Base-by-base conservation (phyloP, 208 protist species). In the Crithidia brevicula region DNA sequence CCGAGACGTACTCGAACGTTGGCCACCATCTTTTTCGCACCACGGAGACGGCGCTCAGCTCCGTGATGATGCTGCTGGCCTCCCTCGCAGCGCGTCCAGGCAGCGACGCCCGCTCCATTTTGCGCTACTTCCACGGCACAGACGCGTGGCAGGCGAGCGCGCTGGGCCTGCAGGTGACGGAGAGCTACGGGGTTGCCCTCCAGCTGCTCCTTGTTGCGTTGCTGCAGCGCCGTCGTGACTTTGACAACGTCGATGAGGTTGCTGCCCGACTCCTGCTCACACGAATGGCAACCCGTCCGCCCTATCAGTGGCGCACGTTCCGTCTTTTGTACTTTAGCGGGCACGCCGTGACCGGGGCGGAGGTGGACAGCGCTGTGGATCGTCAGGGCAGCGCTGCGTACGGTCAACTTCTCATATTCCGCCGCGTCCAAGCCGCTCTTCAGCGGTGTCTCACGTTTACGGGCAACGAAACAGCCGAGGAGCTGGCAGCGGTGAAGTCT, bases 71-170 rank as follows among this genome's bases (percentile, higher is more conserved):
- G 51, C 78, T 86, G 31, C 58, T 81, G 25, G 69, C 77, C 0
- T 28, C 82, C 18, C 52, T 86, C 7, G 47, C 71, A 7, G 72
- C 51, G 0, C 81, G 75, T 5, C 46, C 63, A 0, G 51, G 74
- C 49, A 77, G 82, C 42, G 84, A 92, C 61, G 72, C 81, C 5
- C 45, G 45, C 0, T 65, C 77, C 4, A 58, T 91, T 36, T 67
- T 92, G 28, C 56, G 71, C 25, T 79, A 86, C 54, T 84, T 92
- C 50, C 63, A 88, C 59, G 46, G 62, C 11, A 61, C 69, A 4
- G 42, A 54, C 10, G 66, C 67, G 49, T 95, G 89, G 86, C 13
- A 27, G 34, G 77, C 83, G 27, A 89, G 82, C 65, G 89, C 80
- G 9, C 34, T 79, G 4, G 77, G 89, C 22, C 25, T 77, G 15